Conservation (phyloP, 768 basidiomycete genomes). For the Tulasnella sp. region DNA sequence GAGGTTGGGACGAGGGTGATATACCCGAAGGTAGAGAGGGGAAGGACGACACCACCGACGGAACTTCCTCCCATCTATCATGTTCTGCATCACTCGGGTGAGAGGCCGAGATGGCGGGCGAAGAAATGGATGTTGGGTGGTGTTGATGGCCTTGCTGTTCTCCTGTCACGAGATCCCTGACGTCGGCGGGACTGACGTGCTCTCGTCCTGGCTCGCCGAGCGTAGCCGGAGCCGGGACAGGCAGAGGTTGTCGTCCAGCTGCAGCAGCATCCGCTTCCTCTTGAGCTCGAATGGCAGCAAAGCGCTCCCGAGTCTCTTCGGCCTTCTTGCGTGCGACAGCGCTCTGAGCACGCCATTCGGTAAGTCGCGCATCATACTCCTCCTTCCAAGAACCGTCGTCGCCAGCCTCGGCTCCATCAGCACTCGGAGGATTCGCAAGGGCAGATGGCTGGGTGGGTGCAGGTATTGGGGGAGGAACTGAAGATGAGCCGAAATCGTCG, state of each 20-base stretch:
- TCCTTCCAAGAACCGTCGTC: conserved; percentile 55
- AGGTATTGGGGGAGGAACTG: conserved; percentile 17
- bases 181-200: conserved; percentile 39
- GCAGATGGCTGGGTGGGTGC: conserved; percentile 20
- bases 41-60: conserved; percentile 54
- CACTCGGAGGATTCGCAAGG: not conserved
- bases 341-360: conserved; percentile 66
- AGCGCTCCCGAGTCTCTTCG: conserved; percentile 58
- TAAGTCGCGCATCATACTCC: conserved; percentile 64
- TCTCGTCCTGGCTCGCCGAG: not conserved
- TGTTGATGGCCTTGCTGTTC: conserved; percentile 34
- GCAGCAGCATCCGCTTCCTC: conserved; percentile 39
- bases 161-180: conserved; percentile 41
- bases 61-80: conserved; percentile 66
- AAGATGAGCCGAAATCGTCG: conserved; percentile 5
- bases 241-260: conserved; percentile 31
- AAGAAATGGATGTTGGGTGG: conserved; percentile 1
- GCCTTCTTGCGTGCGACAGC: conserved; percentile 70
- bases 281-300: conserved; percentile 61
- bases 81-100: conserved; percentile 7
- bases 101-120: conserved; percentile 6
- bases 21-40: conserved; percentile 49
- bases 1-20: conserved; percentile 64
- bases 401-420: not conserved
- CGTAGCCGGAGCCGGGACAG: conserved; percentile 25